A percentile compares a stretch with the other conserved stretches of the same genome.
Conservation (phyloP, 1,139 yeast genomes). For the Hanseniaspora uvarum region DNA sequence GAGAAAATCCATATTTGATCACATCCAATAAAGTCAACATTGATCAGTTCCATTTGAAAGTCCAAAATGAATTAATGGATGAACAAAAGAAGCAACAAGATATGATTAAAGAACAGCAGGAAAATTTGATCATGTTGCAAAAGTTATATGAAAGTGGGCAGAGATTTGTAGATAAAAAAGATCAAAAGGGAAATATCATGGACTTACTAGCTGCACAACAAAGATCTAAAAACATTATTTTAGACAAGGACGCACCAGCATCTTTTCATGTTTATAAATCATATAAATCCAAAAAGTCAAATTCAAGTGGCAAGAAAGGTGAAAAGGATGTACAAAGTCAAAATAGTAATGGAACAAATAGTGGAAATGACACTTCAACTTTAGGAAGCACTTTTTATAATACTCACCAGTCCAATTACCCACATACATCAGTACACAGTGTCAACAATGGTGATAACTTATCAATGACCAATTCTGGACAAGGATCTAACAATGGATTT, state of each 20-base stretch:
- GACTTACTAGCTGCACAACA: slow-evolving; percentile 1
- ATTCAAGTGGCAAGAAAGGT: not conserved
- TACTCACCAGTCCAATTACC: not conserved
- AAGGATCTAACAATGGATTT: not conserved
- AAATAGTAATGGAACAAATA: not conserved
- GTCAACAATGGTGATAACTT: not conserved
- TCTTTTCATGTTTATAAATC: slow-evolving; percentile 16
- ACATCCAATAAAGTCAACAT: slow-evolving; percentile 4
- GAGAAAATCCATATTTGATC: slow-evolving; percentile 7
- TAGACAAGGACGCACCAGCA: slow-evolving; percentile 15
- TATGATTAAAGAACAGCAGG: slow-evolving; percentile 14
- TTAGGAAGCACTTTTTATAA: not conserved
- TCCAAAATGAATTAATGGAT: slow-evolving; percentile 2
- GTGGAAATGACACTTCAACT: not conserved
- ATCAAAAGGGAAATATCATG: slow-evolving; percentile 3
- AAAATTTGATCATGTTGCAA: slow-evolving; percentile 6
- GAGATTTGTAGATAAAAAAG: not conserved
- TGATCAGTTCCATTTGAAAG: not conserved
- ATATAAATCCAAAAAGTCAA: slow-evolving; percentile 8
- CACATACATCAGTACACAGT: not conserved
- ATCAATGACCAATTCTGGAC: not conserved
- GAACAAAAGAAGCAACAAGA: slow-evolving; percentile 15
- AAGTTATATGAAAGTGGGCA: slow-evolving; percentile 8
- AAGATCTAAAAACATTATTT: slow-evolving; percentile 8
- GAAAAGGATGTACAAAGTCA: not conserved